Conservation (phyloP, 164 flowering plant species). For the Vitis vinifera region DNA sequence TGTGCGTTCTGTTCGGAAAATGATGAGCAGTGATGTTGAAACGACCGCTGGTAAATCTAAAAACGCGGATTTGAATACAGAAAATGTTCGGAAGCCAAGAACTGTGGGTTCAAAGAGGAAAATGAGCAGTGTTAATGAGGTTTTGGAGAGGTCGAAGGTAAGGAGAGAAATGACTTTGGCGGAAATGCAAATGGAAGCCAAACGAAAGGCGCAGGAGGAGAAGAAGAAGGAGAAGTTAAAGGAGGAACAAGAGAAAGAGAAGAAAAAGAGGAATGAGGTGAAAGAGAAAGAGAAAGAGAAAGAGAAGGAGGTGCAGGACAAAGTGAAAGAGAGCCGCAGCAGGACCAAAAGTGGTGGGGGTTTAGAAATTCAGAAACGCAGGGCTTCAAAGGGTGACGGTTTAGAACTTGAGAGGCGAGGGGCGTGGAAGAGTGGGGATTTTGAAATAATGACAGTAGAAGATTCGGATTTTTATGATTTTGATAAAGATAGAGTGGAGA, state of each 20-base stretch:
- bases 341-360: constrained; percentile 14
- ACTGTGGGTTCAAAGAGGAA: not conserved
- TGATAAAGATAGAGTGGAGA: constrained; percentile 74
- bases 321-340: constrained; percentile 4
- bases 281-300: constrained; percentile 15
- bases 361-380: constrained; percentile 9
- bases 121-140: not conserved
- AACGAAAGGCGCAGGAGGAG: constrained; percentile 20
- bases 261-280: constrained; percentile 9
- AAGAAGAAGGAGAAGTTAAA: constrained; percentile 25
- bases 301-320: not conserved
- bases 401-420: constrained; percentile 7
- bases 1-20: constrained; percentile 15
- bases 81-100: not conserved
- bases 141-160: constrained; percentile 4
- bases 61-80: too few species aligned
- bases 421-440: constrained; percentile 17
- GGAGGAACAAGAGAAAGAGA: constrained; percentile 9
- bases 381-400: constrained; percentile 2
- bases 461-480: constrained; percentile 92
- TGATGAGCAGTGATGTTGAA: not conserved
- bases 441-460: constrained; percentile 58
- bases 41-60: too few species aligned
- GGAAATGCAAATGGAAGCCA: constrained; percentile 48
- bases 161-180: constrained; percentile 65